Percentiles rank a stretch among this genome's conserved stretches.
Conservation (phyloP, 1,284 basidiomycete genomes). For the Ustilago sp. region DNA sequence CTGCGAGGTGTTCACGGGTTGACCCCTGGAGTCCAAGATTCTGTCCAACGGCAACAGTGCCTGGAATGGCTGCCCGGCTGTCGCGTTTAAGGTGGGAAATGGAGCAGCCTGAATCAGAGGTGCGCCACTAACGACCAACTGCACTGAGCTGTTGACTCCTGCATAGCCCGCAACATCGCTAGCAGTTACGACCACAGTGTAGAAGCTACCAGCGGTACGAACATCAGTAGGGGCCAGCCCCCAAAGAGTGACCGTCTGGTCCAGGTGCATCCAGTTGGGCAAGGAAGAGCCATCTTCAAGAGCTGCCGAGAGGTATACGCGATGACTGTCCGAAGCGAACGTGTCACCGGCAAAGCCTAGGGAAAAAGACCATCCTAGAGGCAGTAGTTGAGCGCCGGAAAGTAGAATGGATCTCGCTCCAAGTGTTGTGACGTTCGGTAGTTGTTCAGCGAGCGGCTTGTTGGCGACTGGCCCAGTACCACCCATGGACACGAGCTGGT, state of each 20-base stretch:
- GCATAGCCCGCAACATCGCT: slow-evolving; percentile 60
- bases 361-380: slow-evolving; percentile 88
- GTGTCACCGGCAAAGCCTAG: slow-evolving; percentile 83
- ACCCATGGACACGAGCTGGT: slow-evolving; percentile 49
- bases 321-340: slow-evolving; percentile 71
- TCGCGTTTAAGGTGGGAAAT: slow-evolving; percentile 73
- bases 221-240: slow-evolving; percentile 78
- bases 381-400: slow-evolving; percentile 75
- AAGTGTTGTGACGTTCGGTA: slow-evolving; percentile 58
- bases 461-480: slow-evolving; percentile 59
- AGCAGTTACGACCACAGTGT: slow-evolving; percentile 58
- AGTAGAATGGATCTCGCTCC: slow-evolving; percentile 58
- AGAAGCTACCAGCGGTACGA: slow-evolving; percentile 53
- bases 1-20: slow-evolving; percentile 19
- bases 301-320: slow-evolving; percentile 78
- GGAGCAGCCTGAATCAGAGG: slow-evolving; percentile 40
- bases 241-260: slow-evolving; percentile 78
- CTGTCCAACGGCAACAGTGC: slow-evolving; percentile 53
- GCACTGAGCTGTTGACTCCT: slow-evolving; percentile 55
- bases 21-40: slow-evolving; percentile 27
- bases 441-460: slow-evolving; percentile 57
- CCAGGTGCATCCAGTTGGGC: slow-evolving; percentile 82
- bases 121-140: slow-evolving; percentile 55
- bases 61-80: slow-evolving; percentile 71
- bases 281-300: slow-evolving; percentile 78